These are phyloP conservation scores for Otatea glauca DNA, from an alignment of 176 grass and related monocot genomes.

Conservation along the genomic window DNA sequence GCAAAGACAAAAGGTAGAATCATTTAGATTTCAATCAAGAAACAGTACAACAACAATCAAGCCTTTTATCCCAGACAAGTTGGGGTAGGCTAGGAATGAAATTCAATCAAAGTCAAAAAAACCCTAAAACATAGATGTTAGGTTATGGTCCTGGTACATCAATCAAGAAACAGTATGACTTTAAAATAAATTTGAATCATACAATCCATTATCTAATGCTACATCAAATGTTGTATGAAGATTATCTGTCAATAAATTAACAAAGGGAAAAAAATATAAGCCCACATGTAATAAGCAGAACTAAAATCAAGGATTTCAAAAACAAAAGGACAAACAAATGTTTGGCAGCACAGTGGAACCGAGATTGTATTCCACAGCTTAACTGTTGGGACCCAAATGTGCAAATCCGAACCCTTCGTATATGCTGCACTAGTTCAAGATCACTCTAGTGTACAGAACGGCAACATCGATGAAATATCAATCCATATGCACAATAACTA, in stretches of 20 bases:
- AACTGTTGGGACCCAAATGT: no score
- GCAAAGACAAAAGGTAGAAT: slow-evolving; percentile 36
- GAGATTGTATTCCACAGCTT: background rate
- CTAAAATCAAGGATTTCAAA: slow-evolving; percentile 12
- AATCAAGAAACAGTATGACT: slow-evolving; percentile 17
- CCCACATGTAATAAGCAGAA: background rate
- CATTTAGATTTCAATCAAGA: slow-evolving; percentile 32
- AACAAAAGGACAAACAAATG: background rate
- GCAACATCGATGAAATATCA: no score
- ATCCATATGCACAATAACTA: no score
- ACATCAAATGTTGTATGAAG: background rate
- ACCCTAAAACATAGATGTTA: no score
- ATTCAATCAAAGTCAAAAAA: no score
- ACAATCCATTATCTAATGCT: background rate
- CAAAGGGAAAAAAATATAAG: background rate
- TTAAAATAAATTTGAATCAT: background rate
- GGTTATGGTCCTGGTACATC: background rate
- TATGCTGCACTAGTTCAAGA: no score
- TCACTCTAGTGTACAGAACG: no score
- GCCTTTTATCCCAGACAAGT: no score
- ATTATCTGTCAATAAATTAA: slow-evolving; percentile 22
- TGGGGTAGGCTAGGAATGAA: no score
- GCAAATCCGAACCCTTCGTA: no score
- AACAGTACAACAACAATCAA: no score
- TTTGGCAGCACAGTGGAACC: background rate